Base-by-base conservation (phyloP, 768 basidiomycete species). In the Tricholoma flavovirens region DNA sequence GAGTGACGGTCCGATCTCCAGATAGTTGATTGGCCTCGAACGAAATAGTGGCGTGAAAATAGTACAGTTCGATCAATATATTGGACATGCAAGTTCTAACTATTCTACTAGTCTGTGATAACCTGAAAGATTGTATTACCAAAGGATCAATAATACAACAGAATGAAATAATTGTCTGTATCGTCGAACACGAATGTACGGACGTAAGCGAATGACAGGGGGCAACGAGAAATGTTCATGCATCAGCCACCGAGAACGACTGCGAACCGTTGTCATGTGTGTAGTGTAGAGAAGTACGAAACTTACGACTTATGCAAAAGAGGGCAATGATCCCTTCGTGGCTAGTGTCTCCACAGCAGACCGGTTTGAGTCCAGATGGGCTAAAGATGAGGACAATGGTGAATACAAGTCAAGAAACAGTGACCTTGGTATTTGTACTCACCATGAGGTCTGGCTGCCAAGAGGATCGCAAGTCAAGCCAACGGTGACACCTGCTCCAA, bases 341-440 rank as follows among this genome's bases (percentile, higher is more conserved):
- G 42, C 61, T 58, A 57, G 79, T 77, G 56, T 74, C 68, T 24
- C 67, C 57, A 64, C 81, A 82, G 65, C 80, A 82, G 42, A 80
- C 74, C 7, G 76, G 66, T 59, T 79, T n/a, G n/a, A n/a, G n/a
- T n/a, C n/a, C 24, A 26, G 2, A 26, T 26, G 45, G 6, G 6
- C 22, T 21, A 57, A 26, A 33, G 68, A 77, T 79, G 49, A 14
- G 26, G 11, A 24, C 24, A 17, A 42, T 35, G 48, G 17, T 24
- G 14, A 46, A 5, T n/a, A 10, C 17, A n/a, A 21, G 50, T n/a
- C 21, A 11, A 4, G 40, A 49, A 51, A 1, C 22, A 26, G 29
- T 26, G 29, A 55, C 8, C 24, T 53, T 36, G 51, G 9, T 45
- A 43, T 26, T 19, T 10, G 32, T 6, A 55, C 67, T 52, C 59